Conservation (phyloP, 192 early-diverging fungal species). For the Rhizoclosmatium sp. region DNA sequence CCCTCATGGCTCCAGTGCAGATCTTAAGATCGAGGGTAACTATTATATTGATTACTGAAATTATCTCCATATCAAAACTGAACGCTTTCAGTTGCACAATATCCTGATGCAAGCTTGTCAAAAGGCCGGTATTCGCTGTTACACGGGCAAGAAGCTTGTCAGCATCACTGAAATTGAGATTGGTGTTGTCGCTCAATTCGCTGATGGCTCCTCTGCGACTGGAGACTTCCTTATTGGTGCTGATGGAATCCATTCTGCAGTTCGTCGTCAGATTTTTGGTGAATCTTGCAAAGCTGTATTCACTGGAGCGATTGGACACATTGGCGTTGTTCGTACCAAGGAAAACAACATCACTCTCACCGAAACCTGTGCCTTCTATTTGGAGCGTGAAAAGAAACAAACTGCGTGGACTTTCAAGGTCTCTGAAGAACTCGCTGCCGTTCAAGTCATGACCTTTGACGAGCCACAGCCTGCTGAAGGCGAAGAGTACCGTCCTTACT, state of each 20-base stretch:
- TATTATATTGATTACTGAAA: background rate
- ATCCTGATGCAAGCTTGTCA: background rate
- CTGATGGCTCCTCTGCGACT: background rate
- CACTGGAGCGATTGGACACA: constrained; percentile 1
- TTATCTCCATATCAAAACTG: too few relatives aligned
- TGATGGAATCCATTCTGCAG: constrained; percentile 12
- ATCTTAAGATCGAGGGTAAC: constrained; percentile 11
- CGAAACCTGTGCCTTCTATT: background rate
- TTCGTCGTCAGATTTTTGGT: constrained; percentile 37
- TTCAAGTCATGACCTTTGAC: background rate
- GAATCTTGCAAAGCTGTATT: constrained; percentile 24
- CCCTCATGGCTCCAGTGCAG: background rate
- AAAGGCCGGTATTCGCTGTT: background rate
- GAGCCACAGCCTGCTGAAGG: constrained; percentile 18
- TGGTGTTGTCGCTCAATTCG: constrained; percentile 22
- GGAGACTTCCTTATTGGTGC: constrained; percentile 1
- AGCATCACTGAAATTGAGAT: background rate
- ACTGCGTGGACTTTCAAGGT: background rate
- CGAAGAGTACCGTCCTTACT: constrained; percentile 11
- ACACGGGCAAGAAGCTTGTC: background rate
- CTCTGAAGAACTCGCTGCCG: constrained; percentile 6
- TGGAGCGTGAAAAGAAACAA: background rate
- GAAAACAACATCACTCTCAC: background rate
- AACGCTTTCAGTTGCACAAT: background rate
- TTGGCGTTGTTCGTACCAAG: background rate